Evolutionary conservation across 345 rosid genomes (phyloP).

Genomic region (Cardamine occulta): DNA sequence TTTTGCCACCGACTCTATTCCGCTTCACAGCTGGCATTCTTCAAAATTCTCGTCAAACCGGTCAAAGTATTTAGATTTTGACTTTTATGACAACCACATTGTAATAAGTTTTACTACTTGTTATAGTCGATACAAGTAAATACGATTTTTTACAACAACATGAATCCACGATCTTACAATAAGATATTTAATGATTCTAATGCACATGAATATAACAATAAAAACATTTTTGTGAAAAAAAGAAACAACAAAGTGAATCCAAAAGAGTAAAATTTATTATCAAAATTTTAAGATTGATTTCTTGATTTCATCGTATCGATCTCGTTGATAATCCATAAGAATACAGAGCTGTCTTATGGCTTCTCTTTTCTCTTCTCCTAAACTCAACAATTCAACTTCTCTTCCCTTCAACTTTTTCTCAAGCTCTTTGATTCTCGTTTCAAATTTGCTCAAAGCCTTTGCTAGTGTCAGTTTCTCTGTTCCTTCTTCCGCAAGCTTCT

Average conservation of each 20-base stretch:
- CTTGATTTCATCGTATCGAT: conserved; percentile 60
- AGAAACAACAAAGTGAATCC: background rate
- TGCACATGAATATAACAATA: background rate
- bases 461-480: conserved; percentile 47
- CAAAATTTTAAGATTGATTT: conserved; percentile 48
- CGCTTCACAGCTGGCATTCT: conserved; percentile 1
- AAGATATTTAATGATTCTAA: background rate
- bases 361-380: conserved; percentile 86
- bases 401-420: conserved; percentile 52
- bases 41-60: background rate
- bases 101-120: background rate
- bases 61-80: background rate
- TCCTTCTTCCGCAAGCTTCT: conserved; percentile 48
- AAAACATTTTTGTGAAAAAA: background rate
- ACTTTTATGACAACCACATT: background rate
- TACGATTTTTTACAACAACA: conserved; percentile 9
- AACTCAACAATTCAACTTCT: conserved; percentile 51
- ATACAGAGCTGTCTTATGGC: conserved; percentile 93
- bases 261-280: background rate
- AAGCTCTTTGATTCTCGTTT: conserved; percentile 47
- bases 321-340: conserved; percentile 78
- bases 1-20: background rate
- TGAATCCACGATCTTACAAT: conserved; percentile 19
- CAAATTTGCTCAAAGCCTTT: conserved; percentile 45
- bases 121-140: background rate